Conservation (phyloP, 441 rosid species). For the Corymbia calophylla region DNA sequence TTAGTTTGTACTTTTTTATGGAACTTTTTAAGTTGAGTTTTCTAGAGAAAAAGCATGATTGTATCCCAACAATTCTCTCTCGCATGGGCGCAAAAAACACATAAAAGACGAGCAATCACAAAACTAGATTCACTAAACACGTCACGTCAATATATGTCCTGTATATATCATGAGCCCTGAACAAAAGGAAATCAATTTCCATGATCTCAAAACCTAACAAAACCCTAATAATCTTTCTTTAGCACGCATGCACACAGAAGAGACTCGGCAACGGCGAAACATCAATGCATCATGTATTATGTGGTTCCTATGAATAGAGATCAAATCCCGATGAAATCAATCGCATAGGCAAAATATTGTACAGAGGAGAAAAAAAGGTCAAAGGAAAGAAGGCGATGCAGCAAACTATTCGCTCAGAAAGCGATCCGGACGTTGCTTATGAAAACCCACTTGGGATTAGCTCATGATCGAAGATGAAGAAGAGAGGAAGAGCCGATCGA, state of each 20-base stretch:
- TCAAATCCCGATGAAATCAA: not conserved
- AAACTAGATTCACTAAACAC: not conserved
- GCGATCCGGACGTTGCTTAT: not conserved
- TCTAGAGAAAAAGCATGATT: not conserved
- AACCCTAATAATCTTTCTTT: not conserved
- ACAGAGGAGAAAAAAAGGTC: not conserved
- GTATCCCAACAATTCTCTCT: not conserved
- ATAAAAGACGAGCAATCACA: not conserved
- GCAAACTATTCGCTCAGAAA: not conserved
- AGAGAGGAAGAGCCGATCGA: not conserved
- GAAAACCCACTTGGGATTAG: not conserved
- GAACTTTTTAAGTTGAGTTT: not conserved
- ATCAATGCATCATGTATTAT: not conserved
- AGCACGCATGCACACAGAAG: not conserved
- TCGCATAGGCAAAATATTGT: not conserved
- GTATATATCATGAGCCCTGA: not conserved
- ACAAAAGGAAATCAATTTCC: not conserved
- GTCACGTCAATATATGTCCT: not conserved
- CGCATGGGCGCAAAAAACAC: not conserved
- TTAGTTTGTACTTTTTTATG: not conserved
- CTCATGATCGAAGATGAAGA: not conserved
- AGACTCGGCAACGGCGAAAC: not conserved
- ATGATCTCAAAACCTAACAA: not conserved
- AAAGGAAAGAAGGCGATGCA: not conserved
- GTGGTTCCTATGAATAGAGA: not conserved